These are phyloP conservation scores for Calonectria multiphialidica DNA, from an alignment of 2,329 filamentous ascomycete genomes.

Conservation along the genomic window DNA sequence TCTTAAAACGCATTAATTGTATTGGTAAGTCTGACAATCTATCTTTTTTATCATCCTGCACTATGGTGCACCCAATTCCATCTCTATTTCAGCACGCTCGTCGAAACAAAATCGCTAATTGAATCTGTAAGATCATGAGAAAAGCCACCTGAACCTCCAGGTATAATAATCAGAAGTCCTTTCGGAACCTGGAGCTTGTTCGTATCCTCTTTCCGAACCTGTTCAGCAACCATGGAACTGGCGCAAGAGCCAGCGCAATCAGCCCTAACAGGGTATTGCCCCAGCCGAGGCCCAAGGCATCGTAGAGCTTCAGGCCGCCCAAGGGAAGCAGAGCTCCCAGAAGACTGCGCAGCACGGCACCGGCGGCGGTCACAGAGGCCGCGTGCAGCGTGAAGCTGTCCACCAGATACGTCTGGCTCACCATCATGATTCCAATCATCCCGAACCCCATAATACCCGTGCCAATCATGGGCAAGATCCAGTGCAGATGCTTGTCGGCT, in stretches of 20 bases:
- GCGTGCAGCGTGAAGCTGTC: slow-evolving; percentile 39
- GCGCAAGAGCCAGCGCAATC: slow-evolving; percentile 48
- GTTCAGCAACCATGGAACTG: slow-evolving; percentile 42
- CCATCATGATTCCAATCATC: slow-evolving; percentile 57
- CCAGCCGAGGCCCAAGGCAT: slow-evolving; percentile 54
- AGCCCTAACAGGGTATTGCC: slow-evolving; percentile 56
- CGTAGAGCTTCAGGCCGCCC: slow-evolving; percentile 52
- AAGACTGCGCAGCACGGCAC: slow-evolving; percentile 43
- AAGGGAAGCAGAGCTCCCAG: slow-evolving; percentile 54
- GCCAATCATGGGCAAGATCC: slow-evolving; percentile 43
- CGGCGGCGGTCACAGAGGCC: slow-evolving; percentile 39
- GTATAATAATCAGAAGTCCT: slow-evolving; percentile 3
- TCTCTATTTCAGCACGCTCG: not conserved
- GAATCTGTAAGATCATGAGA: not conserved
- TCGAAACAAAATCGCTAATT: not conserved
- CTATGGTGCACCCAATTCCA: not conserved
- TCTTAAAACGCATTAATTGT: not conserved
- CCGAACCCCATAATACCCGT: slow-evolving; percentile 58
- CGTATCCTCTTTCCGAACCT: slow-evolving; percentile 11
- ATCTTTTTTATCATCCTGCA: not conserved
- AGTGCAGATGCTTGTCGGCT: slow-evolving; percentile 30
- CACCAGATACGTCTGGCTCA: slow-evolving; percentile 55
- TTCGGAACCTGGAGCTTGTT: slow-evolving; percentile 6
- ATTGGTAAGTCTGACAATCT: not conserved
- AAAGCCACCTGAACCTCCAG: not conserved